phyloP scores from a whole-genome alignment of 441 rosid species.

The Populus tomentosa region DNA sequence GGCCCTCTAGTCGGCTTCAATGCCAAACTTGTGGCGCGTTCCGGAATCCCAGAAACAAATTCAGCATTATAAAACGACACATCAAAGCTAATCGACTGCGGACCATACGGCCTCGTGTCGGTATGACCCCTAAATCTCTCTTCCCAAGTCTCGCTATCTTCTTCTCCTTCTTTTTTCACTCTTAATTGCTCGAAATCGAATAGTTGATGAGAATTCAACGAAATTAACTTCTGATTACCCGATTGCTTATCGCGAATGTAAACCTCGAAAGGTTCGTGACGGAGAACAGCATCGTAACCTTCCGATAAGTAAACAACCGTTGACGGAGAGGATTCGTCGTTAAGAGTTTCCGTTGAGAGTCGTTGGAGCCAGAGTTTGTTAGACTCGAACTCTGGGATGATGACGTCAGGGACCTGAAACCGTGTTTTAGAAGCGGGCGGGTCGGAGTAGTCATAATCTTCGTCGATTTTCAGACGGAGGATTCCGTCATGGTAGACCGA shows the following conservation, averaged over 20 bases:
- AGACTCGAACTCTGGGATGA: constrained; percentile 53
- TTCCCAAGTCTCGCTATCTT: constrained; percentile 55
- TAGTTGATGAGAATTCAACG: constrained; percentile 75
- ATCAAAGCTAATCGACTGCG: constrained; percentile 92
- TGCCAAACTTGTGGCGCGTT: constrained; percentile 87
- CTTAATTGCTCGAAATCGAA: constrained; percentile 89
- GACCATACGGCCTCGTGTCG: constrained; percentile 78
- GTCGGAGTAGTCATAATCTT: constrained; percentile 53
- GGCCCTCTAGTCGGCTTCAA: constrained; percentile 90
- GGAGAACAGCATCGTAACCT: constrained; percentile 70
- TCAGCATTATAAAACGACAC: constrained; percentile 84
- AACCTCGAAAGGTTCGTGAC: constrained; percentile 81
- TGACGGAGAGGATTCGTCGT: constrained; percentile 50
- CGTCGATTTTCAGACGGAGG: constrained; percentile 74
- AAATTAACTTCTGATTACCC: constrained; percentile 47
- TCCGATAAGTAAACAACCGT: constrained; percentile 63
- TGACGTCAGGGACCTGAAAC: constrained; percentile 81
- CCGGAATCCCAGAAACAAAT: constrained; percentile 88
- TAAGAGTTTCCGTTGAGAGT: constrained; percentile 42
- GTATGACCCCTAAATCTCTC: constrained; percentile 81
- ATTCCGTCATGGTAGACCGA: constrained; percentile 65
- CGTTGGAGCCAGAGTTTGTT: constrained; percentile 76
- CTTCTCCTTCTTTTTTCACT: constrained; percentile 42
- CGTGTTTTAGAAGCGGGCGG: constrained; percentile 57
- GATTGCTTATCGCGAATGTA: constrained; percentile 56